These are phyloP conservation scores for Asclepias syriaca DNA, from an alignment of 257 asterid genomes.

Conservation along the genomic window DNA sequence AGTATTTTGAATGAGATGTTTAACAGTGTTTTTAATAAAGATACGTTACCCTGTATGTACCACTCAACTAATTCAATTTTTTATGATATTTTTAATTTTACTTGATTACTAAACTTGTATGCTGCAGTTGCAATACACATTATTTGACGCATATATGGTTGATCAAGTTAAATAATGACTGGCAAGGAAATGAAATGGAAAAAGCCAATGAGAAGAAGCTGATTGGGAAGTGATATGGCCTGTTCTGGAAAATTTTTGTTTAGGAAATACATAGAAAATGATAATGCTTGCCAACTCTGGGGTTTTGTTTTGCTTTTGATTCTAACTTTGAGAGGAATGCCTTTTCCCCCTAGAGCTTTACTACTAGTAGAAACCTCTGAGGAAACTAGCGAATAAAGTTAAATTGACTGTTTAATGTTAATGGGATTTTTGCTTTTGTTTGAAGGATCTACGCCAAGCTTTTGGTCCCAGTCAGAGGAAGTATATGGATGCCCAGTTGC, in stretches of 20 bases:
- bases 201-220: background rate
- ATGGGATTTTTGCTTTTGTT: slow-evolving; percentile 21
- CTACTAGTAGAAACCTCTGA: background rate
- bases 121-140: background rate
- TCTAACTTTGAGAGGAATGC: background rate
- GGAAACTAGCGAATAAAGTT: background rate
- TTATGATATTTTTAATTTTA: background rate
- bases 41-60: background rate
- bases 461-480: slow-evolving; percentile 51
- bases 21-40: background rate
- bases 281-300: background rate
- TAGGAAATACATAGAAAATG: background rate
- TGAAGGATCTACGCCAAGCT: slow-evolving; percentile 66
- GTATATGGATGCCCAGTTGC: slow-evolving; percentile 51
- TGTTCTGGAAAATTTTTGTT: background rate
- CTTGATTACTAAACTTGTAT: background rate
- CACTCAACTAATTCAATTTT: background rate
- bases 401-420: background rate
- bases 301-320: background rate
- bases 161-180: background rate
- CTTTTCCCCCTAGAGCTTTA: background rate
- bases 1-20: background rate
- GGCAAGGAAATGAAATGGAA: background rate
- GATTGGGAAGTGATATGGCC: background rate
- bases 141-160: background rate